Evolutionary conservation across 441 rosid genomes (phyloP).

Genomic region (Corymbia citriodora): DNA sequence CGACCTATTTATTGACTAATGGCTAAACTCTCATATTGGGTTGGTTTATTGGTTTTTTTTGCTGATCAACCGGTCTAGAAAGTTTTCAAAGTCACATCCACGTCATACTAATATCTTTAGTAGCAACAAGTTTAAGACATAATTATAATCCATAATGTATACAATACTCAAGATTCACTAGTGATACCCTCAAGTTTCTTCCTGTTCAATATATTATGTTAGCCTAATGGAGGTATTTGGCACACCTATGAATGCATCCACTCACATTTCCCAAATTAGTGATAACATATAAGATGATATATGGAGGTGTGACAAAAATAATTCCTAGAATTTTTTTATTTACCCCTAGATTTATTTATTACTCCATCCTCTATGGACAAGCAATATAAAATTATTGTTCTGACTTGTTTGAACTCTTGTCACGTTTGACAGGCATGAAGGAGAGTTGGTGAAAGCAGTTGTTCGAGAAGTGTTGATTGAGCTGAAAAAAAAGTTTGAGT

Average conservation of each 20-base stretch:
- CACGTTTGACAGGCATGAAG: neutral
- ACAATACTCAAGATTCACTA: fast-evolving
- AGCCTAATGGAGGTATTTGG: neutral
- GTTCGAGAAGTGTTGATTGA: fast-evolving
- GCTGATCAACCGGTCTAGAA: neutral
- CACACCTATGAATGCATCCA: neutral
- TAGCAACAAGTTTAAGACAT: neutral
- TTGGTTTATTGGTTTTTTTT: neutral
- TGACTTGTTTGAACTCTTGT: neutral
- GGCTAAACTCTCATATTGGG: fast-evolving
- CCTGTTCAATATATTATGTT: neutral
- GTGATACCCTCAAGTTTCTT: neutral
- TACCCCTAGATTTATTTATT: neutral
- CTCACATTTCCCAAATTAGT: neutral
- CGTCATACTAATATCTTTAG: neutral
- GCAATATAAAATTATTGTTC: fast-evolving
- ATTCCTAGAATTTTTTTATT: neutral
- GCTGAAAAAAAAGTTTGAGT: neutral
- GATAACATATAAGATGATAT: neutral
- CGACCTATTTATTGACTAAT: neutral
- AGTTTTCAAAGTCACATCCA: neutral
- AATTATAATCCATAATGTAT: neutral
- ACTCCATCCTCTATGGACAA: fast-evolving
- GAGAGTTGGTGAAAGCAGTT: fast-evolving
- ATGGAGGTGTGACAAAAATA: neutral